These are phyloP conservation scores for Alternaria brassicicola DNA, from an alignment of 2,329 filamentous ascomycete species.

Conservation along the genomic window DNA sequence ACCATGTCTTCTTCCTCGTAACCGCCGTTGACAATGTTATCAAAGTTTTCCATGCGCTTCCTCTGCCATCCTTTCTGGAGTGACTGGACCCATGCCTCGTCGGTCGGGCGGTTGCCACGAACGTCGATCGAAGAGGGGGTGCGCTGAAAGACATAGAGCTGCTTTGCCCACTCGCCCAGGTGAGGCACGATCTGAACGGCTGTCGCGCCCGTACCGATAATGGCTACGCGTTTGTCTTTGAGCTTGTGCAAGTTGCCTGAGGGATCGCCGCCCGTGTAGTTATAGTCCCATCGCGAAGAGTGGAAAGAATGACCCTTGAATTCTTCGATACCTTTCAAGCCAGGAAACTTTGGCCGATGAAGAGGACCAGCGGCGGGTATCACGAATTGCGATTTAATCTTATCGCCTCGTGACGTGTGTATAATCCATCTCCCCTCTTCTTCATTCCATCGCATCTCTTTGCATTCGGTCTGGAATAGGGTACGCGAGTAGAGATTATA, in stretches of 20 bases:
- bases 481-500: conserved; percentile 48
- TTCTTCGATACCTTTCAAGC: conserved; percentile 27
- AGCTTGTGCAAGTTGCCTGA: conserved; percentile 41
- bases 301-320: conserved; percentile 42
- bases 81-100: conserved; percentile 18
- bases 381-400: conserved; percentile 49
- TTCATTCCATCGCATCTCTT: conserved; percentile 57
- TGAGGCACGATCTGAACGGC: conserved; percentile 46
- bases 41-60: conserved; percentile 55
- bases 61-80: conserved; percentile 53
- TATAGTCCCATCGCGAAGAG: conserved; percentile 36
- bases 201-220: conserved; percentile 46
- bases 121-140: conserved; percentile 56
- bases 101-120: conserved; percentile 38
- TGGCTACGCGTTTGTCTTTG: conserved; percentile 43
- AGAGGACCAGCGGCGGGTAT: conserved; percentile 52
- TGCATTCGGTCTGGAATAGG: conserved; percentile 56
- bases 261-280: conserved; percentile 32
- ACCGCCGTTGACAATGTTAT: conserved; percentile 46
- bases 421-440: conserved; percentile 40
- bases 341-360: conserved; percentile 48
- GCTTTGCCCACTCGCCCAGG: conserved; percentile 55
- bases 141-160: conserved; percentile 64
- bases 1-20: conserved; percentile 52
- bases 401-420: conserved; percentile 29